Evolutionary conservation across 768 basidiomycete genomes (phyloP).

Genomic region (Boletus tylopilopsis): DNA sequence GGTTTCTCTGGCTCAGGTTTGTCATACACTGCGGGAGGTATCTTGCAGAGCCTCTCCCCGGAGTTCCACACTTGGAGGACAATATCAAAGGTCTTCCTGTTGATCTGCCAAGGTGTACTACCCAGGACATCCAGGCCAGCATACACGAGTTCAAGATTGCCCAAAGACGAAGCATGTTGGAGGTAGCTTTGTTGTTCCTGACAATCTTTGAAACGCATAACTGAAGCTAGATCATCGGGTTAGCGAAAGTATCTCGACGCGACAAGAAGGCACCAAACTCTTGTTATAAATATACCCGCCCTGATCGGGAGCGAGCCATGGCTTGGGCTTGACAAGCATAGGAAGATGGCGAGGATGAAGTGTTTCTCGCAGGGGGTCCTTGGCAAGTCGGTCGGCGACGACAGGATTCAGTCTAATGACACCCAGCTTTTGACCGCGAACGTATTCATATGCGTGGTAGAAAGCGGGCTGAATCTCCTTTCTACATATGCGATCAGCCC

Average conservation of each 20-base stretch:
- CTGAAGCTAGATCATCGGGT: conserved; percentile 41
- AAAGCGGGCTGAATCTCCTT: conserved; percentile 86
- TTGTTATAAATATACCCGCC: conserved; percentile 84
- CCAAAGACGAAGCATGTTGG: conserved; percentile 62
- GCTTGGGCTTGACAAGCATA: conserved; percentile 89
- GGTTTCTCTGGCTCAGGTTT: conserved; percentile 56
- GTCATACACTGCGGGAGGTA: conserved; percentile 72
- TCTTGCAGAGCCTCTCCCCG: conserved; percentile 76
- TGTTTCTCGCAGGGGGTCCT: conserved; percentile 63
- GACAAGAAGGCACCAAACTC: conserved; percentile 42
- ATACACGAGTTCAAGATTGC: conserved; percentile 80
- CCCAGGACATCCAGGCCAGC: conserved; percentile 89
- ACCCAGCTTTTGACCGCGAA: conserved; percentile 92
- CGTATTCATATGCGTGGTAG: conserved; percentile 86
- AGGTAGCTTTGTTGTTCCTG: conserved; percentile 81
- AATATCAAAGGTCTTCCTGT: conserved; percentile 69
- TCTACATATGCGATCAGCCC: conserved; percentile 32
- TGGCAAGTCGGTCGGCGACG: conserved; percentile 72
- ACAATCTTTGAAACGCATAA: conserved; percentile 93
- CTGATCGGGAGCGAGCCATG: conserved; percentile 73
- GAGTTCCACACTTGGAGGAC: conserved; percentile 84
- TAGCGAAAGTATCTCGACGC: not conserved
- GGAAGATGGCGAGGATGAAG: conserved; percentile 93
- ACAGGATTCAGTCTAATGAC: conserved; percentile 83
- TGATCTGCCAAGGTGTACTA: conserved; percentile 87